Evolutionary conservation across 164 flowering plant species (phyloP).

Genomic region (Cinnamomum micranthum): DNA sequence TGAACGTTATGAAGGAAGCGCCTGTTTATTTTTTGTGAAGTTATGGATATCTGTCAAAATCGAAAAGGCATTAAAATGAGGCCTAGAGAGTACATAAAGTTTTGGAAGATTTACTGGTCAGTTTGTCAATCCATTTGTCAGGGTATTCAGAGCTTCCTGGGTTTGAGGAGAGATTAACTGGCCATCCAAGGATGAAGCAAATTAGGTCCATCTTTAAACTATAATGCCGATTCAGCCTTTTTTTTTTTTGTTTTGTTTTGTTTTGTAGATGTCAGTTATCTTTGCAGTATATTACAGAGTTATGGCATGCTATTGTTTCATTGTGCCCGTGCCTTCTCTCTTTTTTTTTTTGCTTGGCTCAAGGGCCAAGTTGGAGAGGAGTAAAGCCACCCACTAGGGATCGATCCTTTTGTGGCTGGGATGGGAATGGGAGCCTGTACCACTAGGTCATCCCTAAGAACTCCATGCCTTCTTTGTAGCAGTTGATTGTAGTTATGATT

Average conservation of each 20-base stretch:
- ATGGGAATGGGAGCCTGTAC: too few relatives aligned
- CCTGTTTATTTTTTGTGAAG: too few relatives aligned
- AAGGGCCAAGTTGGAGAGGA: too few relatives aligned
- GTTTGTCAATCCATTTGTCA: neutral
- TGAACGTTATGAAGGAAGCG: too few relatives aligned
- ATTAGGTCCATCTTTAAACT: neutral
- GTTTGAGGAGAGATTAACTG: neutral
- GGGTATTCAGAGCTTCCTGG: neutral
- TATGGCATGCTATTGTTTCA: neutral
- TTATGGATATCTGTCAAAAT: too few relatives aligned
- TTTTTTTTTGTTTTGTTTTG: neutral
- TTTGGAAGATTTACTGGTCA: neutral
- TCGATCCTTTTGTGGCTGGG: too few relatives aligned
- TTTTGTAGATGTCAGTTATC: neutral
- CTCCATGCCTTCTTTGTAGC: neutral
- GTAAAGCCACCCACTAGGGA: too few relatives aligned
- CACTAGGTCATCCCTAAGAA: too few relatives aligned
- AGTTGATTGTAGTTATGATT: neutral
- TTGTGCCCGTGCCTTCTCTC: neutral
- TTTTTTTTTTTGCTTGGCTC: too few relatives aligned
- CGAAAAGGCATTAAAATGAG: too few relatives aligned
- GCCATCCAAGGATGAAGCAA: neutral
- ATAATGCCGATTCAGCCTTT: neutral
- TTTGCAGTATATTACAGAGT: neutral
- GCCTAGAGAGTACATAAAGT: neutral